Percentiles rank a stretch among this genome's conserved stretches.
Evolutionary conservation across 164 flowering plant genomes (phyloP).

Genomic region (Vitis labrusca): DNA sequence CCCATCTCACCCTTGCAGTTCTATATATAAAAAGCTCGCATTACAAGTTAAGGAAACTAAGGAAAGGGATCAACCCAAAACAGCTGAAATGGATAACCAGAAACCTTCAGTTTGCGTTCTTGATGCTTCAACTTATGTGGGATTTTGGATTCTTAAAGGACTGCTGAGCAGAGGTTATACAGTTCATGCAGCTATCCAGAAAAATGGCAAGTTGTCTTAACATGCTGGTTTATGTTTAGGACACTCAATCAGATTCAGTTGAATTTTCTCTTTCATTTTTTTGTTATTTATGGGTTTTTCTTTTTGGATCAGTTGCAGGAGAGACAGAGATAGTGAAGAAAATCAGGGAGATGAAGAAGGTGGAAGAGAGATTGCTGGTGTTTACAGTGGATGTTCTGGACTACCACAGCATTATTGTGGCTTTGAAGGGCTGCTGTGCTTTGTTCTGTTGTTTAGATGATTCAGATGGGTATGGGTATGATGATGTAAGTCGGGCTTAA

Average conservation of each 20-base stretch:
- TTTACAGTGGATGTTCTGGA: constrained; percentile 56
- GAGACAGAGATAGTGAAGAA: constrained; percentile 38
- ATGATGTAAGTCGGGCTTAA: constrained; percentile 38
- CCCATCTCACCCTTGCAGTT: neutral
- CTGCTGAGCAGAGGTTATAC: constrained; percentile 47
- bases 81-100: constrained; percentile 13
- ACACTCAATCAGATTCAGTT: no score
- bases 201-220: constrained; percentile 26
- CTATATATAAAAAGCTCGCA: neutral
- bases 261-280: neutral
- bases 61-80: constrained; percentile 10
- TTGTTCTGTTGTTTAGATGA: constrained; percentile 58
- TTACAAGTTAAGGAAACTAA: neutral
- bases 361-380: constrained; percentile 39
- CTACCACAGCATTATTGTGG: constrained; percentile 54
- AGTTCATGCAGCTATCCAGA: constrained; percentile 68
- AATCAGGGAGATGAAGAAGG: constrained; percentile 40
- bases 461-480: constrained; percentile 32
- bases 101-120: constrained; percentile 52
- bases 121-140: constrained; percentile 66
- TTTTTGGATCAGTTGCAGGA: constrained; percentile 24
- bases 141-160: constrained; percentile 52
- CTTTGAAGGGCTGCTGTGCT: constrained; percentile 56
- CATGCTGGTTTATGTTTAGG: neutral
- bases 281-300: neutral